These are phyloP conservation scores for Coemansia sp. DNA, from an alignment of 192 early-diverging fungal genomes.

Conservation along the genomic window DNA sequence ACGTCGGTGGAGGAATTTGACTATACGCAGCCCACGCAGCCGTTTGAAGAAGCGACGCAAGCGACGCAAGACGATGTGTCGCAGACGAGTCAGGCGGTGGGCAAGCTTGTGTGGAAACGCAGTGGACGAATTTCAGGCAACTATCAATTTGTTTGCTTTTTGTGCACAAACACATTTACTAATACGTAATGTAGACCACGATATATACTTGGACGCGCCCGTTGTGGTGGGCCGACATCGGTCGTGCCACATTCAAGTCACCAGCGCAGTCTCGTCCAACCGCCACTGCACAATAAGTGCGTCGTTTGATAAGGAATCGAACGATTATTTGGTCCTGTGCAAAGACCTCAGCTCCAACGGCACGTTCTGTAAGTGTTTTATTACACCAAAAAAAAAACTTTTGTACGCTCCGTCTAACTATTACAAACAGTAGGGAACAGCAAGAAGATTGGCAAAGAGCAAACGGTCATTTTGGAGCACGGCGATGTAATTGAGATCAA, in stretches of 20 bases:
- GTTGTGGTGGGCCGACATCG: conserved; percentile 54
- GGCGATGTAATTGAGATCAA: conserved; percentile 62
- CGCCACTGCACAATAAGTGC: conserved; percentile 52
- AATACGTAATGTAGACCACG: conserved; percentile 31
- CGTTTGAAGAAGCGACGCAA: conserved; percentile 53
- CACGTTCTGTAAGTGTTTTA: conserved; percentile 55
- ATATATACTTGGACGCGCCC: conserved; percentile 40
- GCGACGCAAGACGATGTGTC: conserved; percentile 42
- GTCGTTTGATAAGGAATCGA: conserved; percentile 32
- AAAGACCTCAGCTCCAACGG: conserved; percentile 64
- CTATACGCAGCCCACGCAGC: conserved; percentile 57
- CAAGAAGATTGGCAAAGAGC: conserved; percentile 55
- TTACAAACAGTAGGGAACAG: too few relatives aligned
- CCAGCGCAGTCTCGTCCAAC: conserved; percentile 54
- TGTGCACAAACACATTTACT: too few relatives aligned
- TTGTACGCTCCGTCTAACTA: too few relatives aligned
- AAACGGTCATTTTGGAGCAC: conserved; percentile 58
- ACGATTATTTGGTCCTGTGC: conserved; percentile 39
- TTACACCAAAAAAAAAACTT: too few relatives aligned
- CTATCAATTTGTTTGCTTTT: too few relatives aligned
- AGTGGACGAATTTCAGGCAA: background rate
- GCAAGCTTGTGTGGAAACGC: conserved; percentile 53
- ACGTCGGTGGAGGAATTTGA: conserved; percentile 42
- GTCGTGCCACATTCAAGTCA: conserved; percentile 49
- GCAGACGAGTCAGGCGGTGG: conserved; percentile 37